A percentile compares a stretch with the other conserved stretches of the same genome.
phyloP scores from a whole-genome alignment of 257 asterid species.

The Verbena officinalis region DNA sequence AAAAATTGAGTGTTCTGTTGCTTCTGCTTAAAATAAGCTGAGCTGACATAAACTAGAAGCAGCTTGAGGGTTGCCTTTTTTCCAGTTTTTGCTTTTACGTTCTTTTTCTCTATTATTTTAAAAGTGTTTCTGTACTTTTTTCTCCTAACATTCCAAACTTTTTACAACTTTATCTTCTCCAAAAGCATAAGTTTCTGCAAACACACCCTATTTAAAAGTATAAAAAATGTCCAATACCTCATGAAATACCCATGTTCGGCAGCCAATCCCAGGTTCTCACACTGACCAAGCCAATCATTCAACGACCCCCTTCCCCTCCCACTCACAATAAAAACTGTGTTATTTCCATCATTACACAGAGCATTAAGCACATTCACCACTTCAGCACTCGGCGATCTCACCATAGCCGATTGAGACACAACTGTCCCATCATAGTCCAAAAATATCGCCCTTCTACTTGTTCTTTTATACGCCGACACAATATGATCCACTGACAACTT shows the following conservation, averaged over 20 bases:
- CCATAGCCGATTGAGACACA: slow-evolving; percentile 69
- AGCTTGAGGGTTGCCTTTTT: too few relatives aligned
- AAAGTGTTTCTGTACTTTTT: too few relatives aligned
- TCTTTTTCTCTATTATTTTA: too few relatives aligned
- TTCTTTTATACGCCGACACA: slow-evolving; percentile 66
- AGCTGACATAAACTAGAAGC: too few relatives aligned
- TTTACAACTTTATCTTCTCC: too few relatives aligned
- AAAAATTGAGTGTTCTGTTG: too few relatives aligned
- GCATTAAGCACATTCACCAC: slow-evolving; percentile 58
- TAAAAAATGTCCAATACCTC: slow-evolving; percentile 46
- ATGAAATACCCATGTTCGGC: slow-evolving; percentile 89
- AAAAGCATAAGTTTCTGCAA: neutral
- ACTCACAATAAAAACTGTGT: slow-evolving; percentile 83
- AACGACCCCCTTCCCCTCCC: slow-evolving; percentile 74
- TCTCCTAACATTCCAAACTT: too few relatives aligned
- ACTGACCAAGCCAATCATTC: slow-evolving; percentile 80
- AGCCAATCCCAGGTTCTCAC: slow-evolving; percentile 78
- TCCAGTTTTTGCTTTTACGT: too few relatives aligned
- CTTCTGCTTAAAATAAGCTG: too few relatives aligned
- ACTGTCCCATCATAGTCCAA: slow-evolving; percentile 96
- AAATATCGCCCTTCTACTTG: slow-evolving; percentile 78
- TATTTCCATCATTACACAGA: slow-evolving; percentile 69
- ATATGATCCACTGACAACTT: slow-evolving; percentile 66
- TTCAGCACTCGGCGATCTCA: slow-evolving; percentile 66
- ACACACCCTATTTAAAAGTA: neutral